Evolutionary conservation across 495 filamentous ascomycete species (phyloP), one percentile per base, ranked within the genome.

Genomic region (Xylaria sp.): DNA sequence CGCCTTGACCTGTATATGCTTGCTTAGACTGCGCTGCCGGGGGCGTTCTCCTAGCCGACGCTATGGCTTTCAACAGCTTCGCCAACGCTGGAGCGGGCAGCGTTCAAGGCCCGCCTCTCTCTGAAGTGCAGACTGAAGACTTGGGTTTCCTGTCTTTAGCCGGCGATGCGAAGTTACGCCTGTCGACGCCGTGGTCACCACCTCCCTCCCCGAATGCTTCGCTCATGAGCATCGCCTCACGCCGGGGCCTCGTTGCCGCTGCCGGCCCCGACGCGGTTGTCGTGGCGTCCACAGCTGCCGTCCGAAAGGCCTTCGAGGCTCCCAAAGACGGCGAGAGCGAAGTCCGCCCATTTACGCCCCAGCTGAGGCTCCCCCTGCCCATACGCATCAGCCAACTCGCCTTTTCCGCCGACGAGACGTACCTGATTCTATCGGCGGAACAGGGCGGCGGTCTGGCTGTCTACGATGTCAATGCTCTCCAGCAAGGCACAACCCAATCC

Each of bases 391-490:
- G 93, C 6, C 97, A 99, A 79, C 85, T 98, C 9, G 92, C 91
- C 33, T 99, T 98, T 76, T 93, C 93, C 0, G 88, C 92, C 58
- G 91, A 93, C 73, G 97, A 97, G 77, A 88, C 88, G 64, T 94
- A 91, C 68, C 83, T 99, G 58, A 88, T 97, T 26, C 82, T 98
- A 17, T 92, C 92, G 7, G 94, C 93, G 11, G 93, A 97, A 78
- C 86, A 86, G 69, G 93, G 94, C 5, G 90, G 93, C 35, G 93
- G 94, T 12, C 82, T 99, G 46, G 92, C 91, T 3, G 88, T 97
- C 19, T 98, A 96, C 77, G 86, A 94, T 52, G 89, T 93, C 21
- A 80, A 89, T 52, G 82, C 84, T 21, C 82, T 98, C 24, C 76
- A 86, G 62, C 84, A 90, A 67, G 90, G 89, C 15, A 88, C 86